A percentile compares a stretch with the other conserved stretches of the same genome.
Conservation (phyloP, 345 rosid genomes). For the Brassica nigra region DNA sequence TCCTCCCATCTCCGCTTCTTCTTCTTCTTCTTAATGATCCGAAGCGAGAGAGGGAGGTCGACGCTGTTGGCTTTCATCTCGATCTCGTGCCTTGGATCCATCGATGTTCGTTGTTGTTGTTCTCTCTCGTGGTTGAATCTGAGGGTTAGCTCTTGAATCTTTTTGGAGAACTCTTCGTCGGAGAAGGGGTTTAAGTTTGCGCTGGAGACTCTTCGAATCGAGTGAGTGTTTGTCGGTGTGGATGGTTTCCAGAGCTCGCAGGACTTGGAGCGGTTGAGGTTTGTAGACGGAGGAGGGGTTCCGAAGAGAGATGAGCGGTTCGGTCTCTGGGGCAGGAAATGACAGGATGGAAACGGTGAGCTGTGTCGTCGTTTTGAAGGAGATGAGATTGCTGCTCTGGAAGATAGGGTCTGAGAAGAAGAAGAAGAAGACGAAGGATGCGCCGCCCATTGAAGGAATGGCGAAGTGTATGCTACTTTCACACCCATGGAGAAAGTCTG, state of each 20-base stretch:
- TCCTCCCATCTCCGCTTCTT: constrained; percentile 74
- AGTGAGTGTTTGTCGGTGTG: constrained; percentile 25
- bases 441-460: constrained; percentile 63
- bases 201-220: constrained; percentile 54
- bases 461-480: constrained; percentile 54
- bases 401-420: constrained; percentile 61
- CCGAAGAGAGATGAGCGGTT: constrained; percentile 57
- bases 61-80: constrained; percentile 86
- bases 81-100: constrained; percentile 48
- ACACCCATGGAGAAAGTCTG: constrained; percentile 51
- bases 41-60: constrained; percentile 76
- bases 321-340: constrained; percentile 40
- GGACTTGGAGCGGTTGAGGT: constrained; percentile 52
- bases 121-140: constrained; percentile 44
- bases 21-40: constrained; percentile 56
- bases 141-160: constrained; percentile 58
- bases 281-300: constrained; percentile 34
- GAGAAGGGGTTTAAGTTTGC: constrained; percentile 61
- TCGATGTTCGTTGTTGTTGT: neutral
- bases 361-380: constrained; percentile 56
- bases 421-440: constrained; percentile 49
- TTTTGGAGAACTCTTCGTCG: constrained; percentile 73
- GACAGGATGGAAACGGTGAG: constrained; percentile 38
- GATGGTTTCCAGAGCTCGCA: constrained; percentile 44
- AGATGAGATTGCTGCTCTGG: constrained; percentile 55